phyloP scores from a whole-genome alignment of 352 stramenopile genomes.

The Phytophthora podocarpi region DNA sequence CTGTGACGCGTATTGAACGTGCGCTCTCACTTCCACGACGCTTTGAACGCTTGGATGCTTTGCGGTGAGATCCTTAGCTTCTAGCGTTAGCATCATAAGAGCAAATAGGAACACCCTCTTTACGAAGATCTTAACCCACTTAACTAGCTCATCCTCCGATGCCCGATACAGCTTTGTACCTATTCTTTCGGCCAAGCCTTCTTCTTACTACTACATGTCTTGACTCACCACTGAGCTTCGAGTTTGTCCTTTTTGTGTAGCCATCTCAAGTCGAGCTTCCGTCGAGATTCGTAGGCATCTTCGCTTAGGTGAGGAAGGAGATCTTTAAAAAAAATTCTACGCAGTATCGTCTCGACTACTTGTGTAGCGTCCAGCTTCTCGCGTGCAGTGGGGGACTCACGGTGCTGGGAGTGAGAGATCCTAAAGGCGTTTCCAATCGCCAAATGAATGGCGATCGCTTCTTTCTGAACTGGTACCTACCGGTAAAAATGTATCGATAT shows the following conservation, averaged over 20 bases:
- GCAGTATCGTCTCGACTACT: neutral
- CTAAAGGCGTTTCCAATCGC: neutral
- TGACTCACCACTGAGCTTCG: neutral
- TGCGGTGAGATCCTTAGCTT: neutral
- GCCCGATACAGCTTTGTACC: neutral
- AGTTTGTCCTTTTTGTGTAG: neutral
- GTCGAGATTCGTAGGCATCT: neutral
- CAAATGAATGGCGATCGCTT: slow-evolving; percentile 4
- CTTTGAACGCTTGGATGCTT: neutral
- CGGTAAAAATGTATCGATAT: slow-evolving; percentile 1
- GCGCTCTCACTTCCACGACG: too few species aligned
- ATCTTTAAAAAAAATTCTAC: neutral
- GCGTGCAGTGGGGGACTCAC: neutral
- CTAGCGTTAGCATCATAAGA: neutral
- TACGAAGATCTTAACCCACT: neutral
- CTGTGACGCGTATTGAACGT: too few species aligned
- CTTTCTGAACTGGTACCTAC: too few species aligned
- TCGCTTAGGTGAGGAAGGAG: neutral
- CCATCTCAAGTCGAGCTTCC: neutral
- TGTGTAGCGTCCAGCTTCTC: neutral
- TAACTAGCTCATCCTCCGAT: neutral
- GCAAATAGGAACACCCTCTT: neutral
- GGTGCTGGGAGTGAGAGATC: neutral
- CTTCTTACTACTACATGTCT: neutral
- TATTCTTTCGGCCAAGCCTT: neutral